phyloP scores from a whole-genome alignment of 164 flowering plant genomes.

The Macadamia tetraphylla region DNA sequence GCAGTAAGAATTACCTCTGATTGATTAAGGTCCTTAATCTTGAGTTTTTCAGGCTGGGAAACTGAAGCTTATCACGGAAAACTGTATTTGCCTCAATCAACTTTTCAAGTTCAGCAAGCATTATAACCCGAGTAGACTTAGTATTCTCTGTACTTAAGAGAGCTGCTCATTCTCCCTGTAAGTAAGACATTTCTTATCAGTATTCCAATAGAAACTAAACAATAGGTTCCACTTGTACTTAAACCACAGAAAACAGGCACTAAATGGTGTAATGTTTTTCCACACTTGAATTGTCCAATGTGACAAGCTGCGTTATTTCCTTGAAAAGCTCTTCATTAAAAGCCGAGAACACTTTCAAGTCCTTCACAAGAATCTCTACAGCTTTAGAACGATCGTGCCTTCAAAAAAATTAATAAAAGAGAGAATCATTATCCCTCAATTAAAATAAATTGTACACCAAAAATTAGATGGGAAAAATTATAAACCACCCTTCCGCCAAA shows the following conservation, averaged over 20 bases:
- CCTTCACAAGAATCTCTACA: slow-evolving; percentile 76
- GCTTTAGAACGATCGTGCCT: slow-evolving; percentile 79
- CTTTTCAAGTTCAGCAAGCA: slow-evolving; percentile 79
- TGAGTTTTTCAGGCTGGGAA: slow-evolving; percentile 62
- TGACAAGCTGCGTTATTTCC: slow-evolving; percentile 77
- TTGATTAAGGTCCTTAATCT: slow-evolving; percentile 71
- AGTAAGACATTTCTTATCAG: slow-evolving; percentile 4
- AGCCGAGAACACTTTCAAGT: slow-evolving; percentile 76
- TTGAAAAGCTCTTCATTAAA: slow-evolving; percentile 79
- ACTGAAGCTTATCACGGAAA: slow-evolving; percentile 80
- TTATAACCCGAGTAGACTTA: slow-evolving; percentile 69
- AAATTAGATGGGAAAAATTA: no score
- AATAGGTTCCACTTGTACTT: no score
- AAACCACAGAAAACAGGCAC: not conserved
- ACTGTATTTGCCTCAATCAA: slow-evolving; percentile 87
- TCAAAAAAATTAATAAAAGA: slow-evolving; percentile 7
- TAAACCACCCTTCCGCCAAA: not conserved
- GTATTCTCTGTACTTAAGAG: slow-evolving; percentile 77
- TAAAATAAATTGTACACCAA: not conserved
- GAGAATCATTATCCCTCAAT: not conserved
- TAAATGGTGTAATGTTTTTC: not conserved
- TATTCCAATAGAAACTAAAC: not conserved
- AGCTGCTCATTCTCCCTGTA: slow-evolving; percentile 84
- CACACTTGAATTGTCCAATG: slow-evolving; percentile 74
- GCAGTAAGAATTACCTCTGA: slow-evolving; percentile 46